Conservation (phyloP, 306 rosid genomes). For the Hippophae tibetana region DNA sequence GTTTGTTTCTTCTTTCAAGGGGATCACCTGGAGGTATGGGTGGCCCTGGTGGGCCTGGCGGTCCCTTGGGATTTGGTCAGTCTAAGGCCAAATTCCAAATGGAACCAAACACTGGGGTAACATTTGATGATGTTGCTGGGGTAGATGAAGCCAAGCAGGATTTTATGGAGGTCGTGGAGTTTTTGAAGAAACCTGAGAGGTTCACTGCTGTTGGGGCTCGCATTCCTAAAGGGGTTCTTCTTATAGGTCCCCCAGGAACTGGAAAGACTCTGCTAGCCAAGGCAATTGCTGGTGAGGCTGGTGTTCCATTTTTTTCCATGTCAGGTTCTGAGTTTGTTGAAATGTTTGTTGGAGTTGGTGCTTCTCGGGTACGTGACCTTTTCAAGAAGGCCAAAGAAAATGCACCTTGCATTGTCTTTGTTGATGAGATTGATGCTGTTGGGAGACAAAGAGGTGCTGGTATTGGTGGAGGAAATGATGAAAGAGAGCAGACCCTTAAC, state of each 20-base stretch:
- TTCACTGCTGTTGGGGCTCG: constrained; percentile 99
- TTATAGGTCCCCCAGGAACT: constrained; percentile 96
- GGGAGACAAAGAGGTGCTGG: constrained; percentile 97
- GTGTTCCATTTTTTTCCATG: constrained; percentile 94
- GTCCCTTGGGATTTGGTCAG: constrained; percentile 81
- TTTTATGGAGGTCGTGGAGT: constrained; percentile 96
- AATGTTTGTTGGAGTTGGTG: constrained; percentile 99
- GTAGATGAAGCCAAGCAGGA: constrained; percentile 99
- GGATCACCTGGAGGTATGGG: constrained; percentile 94
- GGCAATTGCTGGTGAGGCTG: constrained; percentile 99
- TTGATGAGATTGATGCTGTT: constrained; percentile 97
- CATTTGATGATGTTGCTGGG: constrained; percentile 96
- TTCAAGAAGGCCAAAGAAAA: constrained; percentile 98
- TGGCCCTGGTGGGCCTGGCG: constrained; percentile 92
- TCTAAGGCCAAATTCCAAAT: constrained; percentile 96
- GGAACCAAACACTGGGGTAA: constrained; percentile 98
- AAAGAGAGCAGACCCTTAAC: constrained; percentile 96
- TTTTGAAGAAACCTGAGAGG: constrained; percentile 92
- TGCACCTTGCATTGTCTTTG: constrained; percentile 98
- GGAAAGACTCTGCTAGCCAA: constrained; percentile 92
- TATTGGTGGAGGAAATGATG: constrained; percentile 98
- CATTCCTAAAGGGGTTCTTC: constrained; percentile 98
- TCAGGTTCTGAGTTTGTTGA: constrained; percentile 98
- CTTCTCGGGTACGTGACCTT: constrained; percentile 95
- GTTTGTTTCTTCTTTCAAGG: constrained; percentile 85